Conservation (phyloP, 768 basidiomycete species). For the Clitopilus passeckerianus region DNA sequence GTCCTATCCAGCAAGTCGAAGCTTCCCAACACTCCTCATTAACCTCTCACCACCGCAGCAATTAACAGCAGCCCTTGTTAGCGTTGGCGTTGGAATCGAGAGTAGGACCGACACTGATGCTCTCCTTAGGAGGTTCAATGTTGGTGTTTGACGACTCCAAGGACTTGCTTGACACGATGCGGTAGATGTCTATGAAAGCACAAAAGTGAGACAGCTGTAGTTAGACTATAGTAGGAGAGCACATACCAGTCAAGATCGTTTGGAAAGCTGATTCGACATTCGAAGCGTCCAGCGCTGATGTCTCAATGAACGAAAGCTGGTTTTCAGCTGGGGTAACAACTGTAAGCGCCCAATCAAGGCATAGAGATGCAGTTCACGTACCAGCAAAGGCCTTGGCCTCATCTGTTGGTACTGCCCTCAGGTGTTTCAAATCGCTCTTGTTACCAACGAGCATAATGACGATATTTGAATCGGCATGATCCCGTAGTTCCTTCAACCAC, state of each 20-base stretch:
- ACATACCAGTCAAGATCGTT: slow-evolving; percentile 85
- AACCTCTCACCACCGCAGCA: neutral
- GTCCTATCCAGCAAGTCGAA: neutral
- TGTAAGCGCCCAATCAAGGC: slow-evolving; percentile 3
- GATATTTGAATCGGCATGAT: slow-evolving; percentile 91
- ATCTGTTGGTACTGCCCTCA: slow-evolving; percentile 94
- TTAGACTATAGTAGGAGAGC: neutral
- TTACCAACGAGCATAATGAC: slow-evolving; percentile 97
- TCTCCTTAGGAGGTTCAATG: slow-evolving; percentile 80
- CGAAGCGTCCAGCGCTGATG: slow-evolving; percentile 98
- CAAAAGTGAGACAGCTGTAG: neutral
- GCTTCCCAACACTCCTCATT: neutral
- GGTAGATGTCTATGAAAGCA: slow-evolving; percentile 79
- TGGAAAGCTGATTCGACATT: slow-evolving; percentile 99
- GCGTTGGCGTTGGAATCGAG: slow-evolving; percentile 57
- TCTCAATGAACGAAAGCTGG: slow-evolving; percentile 93
- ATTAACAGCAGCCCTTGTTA: slow-evolving; percentile 20
- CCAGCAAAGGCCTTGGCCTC: slow-evolving; percentile 92
- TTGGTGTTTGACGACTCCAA: slow-evolving; percentile 79
- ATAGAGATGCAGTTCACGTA: slow-evolving; percentile 32
- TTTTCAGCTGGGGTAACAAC: slow-evolving; percentile 64
- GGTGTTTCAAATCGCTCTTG: slow-evolving; percentile 98
- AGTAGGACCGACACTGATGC: slow-evolving; percentile 80
- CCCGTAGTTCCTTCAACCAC: slow-evolving; percentile 96
- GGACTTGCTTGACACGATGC: slow-evolving; percentile 92